A percentile compares a stretch with the other conserved stretches of the same genome.
phyloP scores from a whole-genome alignment of 2,329 filamentous ascomycete genomes.

The Chrysoporthe austroafricana region DNA sequence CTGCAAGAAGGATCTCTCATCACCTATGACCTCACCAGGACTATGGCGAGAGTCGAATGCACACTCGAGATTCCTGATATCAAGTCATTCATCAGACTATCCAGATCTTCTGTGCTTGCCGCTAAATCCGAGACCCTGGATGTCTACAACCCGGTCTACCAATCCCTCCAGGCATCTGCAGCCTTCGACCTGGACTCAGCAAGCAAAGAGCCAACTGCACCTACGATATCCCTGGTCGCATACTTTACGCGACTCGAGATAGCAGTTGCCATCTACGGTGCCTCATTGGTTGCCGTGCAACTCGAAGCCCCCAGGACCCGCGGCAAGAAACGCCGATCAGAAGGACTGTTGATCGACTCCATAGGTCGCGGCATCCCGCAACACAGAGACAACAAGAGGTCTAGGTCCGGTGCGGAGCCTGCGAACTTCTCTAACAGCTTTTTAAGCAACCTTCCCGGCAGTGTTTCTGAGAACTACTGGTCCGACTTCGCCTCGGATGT shows the following conservation, averaged over 20 bases:
- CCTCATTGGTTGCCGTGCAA: slow-evolving; percentile 69
- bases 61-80: slow-evolving; percentile 55
- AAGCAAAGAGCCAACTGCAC: slow-evolving; percentile 34
- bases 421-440: slow-evolving; percentile 44
- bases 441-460: slow-evolving; percentile 50
- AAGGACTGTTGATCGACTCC: slow-evolving; percentile 72
- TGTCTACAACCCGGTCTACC: slow-evolving; percentile 73
- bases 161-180: slow-evolving; percentile 58
- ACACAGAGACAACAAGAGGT: slow-evolving; percentile 42
- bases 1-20: slow-evolving; percentile 57
- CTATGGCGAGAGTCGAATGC: slow-evolving; percentile 64
- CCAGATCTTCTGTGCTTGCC: slow-evolving; percentile 67
- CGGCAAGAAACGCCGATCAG: slow-evolving; percentile 58
- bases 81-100: slow-evolving; percentile 68
- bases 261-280: slow-evolving; percentile 66
- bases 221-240: slow-evolving; percentile 52
- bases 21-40: slow-evolving; percentile 66
- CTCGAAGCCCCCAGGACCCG: slow-evolving; percentile 63
- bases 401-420: slow-evolving; percentile 23
- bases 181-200: slow-evolving; percentile 45
- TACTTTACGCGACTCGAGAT: slow-evolving; percentile 70
- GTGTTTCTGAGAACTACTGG: slow-evolving; percentile 55
- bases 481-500: slow-evolving; percentile 49
- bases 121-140: slow-evolving; percentile 59
- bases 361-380: slow-evolving; percentile 66